A percentile compares a stretch with the other conserved stretches of the same genome.
These are phyloP conservation scores for Gossypium gossypioides DNA, from an alignment of 441 rosid genomes.

Conservation along the genomic window DNA sequence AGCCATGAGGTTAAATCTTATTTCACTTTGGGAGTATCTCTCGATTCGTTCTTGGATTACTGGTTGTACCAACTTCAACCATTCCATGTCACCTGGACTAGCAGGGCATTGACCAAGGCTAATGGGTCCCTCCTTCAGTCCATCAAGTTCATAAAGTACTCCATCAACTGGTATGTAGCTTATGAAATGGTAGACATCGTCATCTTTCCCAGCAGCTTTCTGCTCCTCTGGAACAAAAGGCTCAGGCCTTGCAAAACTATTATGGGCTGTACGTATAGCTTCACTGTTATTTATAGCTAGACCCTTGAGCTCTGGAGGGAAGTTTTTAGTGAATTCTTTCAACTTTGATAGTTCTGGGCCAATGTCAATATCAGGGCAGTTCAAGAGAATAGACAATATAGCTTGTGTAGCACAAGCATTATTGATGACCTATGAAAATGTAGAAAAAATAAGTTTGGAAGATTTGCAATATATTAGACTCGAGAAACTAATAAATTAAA, in stretches of 20 bases:
- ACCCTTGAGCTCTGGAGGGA: slow-evolving; percentile 90
- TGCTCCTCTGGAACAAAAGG: slow-evolving; percentile 89
- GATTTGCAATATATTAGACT: background rate
- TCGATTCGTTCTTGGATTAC: slow-evolving; percentile 89
- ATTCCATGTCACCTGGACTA: slow-evolving; percentile 51
- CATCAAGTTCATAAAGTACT: slow-evolving; percentile 85
- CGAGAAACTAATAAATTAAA: background rate
- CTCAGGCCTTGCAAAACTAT: slow-evolving; percentile 92
- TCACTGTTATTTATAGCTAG: slow-evolving; percentile 96
- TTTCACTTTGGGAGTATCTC: slow-evolving; percentile 77
- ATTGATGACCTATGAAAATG: slow-evolving; percentile 48
- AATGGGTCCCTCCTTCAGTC: slow-evolving; percentile 88
- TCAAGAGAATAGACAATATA: slow-evolving; percentile 76
- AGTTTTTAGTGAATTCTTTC: slow-evolving; percentile 80
- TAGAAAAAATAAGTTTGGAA: background rate
- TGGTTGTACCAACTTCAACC: slow-evolving; percentile 85
- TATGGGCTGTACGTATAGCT: slow-evolving; percentile 79
- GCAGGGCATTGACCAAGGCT: slow-evolving; percentile 72
- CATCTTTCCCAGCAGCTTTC: slow-evolving; percentile 73
- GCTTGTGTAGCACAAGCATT: slow-evolving; percentile 99
- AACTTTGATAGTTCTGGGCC: slow-evolving; percentile 73
- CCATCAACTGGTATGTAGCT: slow-evolving; percentile 91
- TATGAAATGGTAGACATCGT: slow-evolving; percentile 88
- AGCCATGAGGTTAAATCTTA: slow-evolving; percentile 91
- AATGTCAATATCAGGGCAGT: slow-evolving; percentile 73